Percentiles rank a stretch among this genome's conserved stretches.
Evolutionary conservation across 75 land plant species (phyloP).

Genomic region (Ceratopteris richardii): DNA sequence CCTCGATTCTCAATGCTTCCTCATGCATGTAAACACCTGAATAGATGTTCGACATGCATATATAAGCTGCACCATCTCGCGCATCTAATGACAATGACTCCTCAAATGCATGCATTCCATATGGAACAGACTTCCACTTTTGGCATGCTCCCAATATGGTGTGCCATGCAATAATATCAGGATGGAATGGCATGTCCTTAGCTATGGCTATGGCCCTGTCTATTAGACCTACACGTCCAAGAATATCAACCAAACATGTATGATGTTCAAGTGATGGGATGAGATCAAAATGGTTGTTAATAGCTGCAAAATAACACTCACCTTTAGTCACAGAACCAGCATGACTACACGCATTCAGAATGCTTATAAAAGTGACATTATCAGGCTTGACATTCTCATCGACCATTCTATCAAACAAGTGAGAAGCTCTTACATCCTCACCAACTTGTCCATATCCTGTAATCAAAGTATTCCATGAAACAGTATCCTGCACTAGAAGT

Average conservation of each 20-base stretch:
- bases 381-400: slow-evolving; percentile 14
- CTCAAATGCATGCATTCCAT: slow-evolving; percentile 21
- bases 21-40: slow-evolving; percentile 16
- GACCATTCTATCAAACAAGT: slow-evolving; percentile 17
- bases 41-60: slow-evolving; percentile 29
- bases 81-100: slow-evolving; percentile 1
- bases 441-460: slow-evolving; percentile 50
- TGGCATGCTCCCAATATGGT: slow-evolving; percentile 33
- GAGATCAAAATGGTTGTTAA: slow-evolving; percentile 15
- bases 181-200: slow-evolving; percentile 31
- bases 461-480: slow-evolving; percentile 70
- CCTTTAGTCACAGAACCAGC: slow-evolving; percentile 28
- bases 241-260: slow-evolving; percentile 31
- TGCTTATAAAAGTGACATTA: slow-evolving; percentile 18
- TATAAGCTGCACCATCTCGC: slow-evolving; percentile 22
- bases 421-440: not conserved
- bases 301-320: slow-evolving; percentile 10
- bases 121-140: slow-evolving; percentile 9
- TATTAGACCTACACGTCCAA: slow-evolving; percentile 18
- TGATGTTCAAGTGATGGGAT: slow-evolving; percentile 30
- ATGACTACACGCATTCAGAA: slow-evolving; percentile 38
- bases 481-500: slow-evolving; percentile 39
- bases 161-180: slow-evolving; percentile 30
- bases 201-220: slow-evolving; percentile 16
- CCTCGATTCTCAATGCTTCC: slow-evolving; percentile 18